Conservation (phyloP, 768 basidiomycete species). For the Psilocybe cyanescens region DNA sequence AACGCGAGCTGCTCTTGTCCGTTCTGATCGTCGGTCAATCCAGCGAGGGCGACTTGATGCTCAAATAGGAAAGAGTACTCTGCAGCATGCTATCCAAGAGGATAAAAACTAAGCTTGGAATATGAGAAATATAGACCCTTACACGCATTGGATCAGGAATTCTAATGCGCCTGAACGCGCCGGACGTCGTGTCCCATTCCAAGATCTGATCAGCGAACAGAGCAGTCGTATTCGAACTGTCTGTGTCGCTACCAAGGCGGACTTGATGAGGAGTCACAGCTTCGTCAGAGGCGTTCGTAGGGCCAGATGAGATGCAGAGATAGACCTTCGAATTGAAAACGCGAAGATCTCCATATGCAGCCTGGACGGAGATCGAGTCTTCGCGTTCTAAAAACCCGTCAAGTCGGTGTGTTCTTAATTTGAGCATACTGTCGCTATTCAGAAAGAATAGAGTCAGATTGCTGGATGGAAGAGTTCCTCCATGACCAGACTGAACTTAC, state of each 20-base stretch:
- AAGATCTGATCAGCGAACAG: slow-evolving; percentile 18
- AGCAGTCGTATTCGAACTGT: neutral
- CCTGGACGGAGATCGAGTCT: slow-evolving; percentile 8
- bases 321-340: slow-evolving; percentile 11
- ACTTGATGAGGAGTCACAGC: slow-evolving; percentile 10
- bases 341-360: slow-evolving; percentile 18
- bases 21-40: slow-evolving; percentile 12
- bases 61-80: slow-evolving; percentile 11
- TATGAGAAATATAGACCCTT: neutral
- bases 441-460: neutral
- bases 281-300: slow-evolving; percentile 12
- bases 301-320: slow-evolving; percentile 13
- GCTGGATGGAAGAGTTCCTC: neutral
- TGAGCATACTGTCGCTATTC: slow-evolving; percentile 11
- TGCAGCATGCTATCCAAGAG: slow-evolving; percentile 9
- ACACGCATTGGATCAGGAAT: slow-evolving; percentile 16
- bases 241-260: slow-evolving; percentile 13
- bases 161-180: slow-evolving; percentile 12
- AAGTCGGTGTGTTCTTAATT: slow-evolving; percentile 11
- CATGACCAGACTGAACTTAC: neutral
- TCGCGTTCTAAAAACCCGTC: slow-evolving; percentile 16
- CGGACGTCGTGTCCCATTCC: slow-evolving; percentile 17
- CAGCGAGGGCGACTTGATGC: slow-evolving; percentile 11
- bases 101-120: neutral
- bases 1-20: slow-evolving; percentile 14